Percentiles rank a stretch among this genome's conserved stretches.
These are phyloP conservation scores for Protea cynaroides DNA, from an alignment of 164 flowering plant species.

Conservation along the genomic window DNA sequence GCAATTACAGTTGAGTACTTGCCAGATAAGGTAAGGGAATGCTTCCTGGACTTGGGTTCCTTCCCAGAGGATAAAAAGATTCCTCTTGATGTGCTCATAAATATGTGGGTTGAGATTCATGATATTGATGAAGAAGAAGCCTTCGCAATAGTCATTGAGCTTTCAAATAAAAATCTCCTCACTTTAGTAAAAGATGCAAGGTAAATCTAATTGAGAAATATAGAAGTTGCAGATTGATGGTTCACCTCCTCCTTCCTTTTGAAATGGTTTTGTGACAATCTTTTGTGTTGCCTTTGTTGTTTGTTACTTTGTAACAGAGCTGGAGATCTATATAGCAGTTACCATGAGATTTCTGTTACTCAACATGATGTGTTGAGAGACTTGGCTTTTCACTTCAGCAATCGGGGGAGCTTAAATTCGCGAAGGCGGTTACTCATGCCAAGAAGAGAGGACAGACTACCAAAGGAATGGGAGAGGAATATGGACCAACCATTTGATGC, in stretches of 20 bases:
- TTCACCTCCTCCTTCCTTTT: background rate
- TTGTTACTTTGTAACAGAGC: slow-evolving; percentile 30
- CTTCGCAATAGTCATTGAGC: slow-evolving; percentile 22
- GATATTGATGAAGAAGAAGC: slow-evolving; percentile 24
- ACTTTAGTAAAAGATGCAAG: slow-evolving; percentile 31
- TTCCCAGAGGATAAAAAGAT: slow-evolving; percentile 56
- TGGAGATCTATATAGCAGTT: slow-evolving; percentile 56
- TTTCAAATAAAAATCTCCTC: slow-evolving; percentile 20
- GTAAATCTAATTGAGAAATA: no score
- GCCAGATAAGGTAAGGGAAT: slow-evolving; percentile 45
- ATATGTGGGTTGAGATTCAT: slow-evolving; percentile 43
- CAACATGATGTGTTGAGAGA: slow-evolving; percentile 82
- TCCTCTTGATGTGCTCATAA: slow-evolving; percentile 37
- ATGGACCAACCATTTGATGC: slow-evolving; percentile 51
- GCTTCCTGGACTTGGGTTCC: slow-evolving; percentile 48
- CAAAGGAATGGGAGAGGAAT: slow-evolving; percentile 66
- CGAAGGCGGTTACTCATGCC: slow-evolving; percentile 62
- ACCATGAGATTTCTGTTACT: slow-evolving; percentile 50
- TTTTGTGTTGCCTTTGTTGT: background rate
- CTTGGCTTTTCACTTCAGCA: slow-evolving; percentile 58
- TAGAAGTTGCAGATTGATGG: no score
- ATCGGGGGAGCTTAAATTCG: slow-evolving; percentile 26
- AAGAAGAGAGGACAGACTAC: slow-evolving; percentile 44
- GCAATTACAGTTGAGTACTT: slow-evolving; percentile 42
- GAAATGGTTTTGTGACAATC: background rate